These are phyloP conservation scores for Ophiosphaerella korrae DNA, from an alignment of 2,329 filamentous ascomycete species.

Conservation along the genomic window DNA sequence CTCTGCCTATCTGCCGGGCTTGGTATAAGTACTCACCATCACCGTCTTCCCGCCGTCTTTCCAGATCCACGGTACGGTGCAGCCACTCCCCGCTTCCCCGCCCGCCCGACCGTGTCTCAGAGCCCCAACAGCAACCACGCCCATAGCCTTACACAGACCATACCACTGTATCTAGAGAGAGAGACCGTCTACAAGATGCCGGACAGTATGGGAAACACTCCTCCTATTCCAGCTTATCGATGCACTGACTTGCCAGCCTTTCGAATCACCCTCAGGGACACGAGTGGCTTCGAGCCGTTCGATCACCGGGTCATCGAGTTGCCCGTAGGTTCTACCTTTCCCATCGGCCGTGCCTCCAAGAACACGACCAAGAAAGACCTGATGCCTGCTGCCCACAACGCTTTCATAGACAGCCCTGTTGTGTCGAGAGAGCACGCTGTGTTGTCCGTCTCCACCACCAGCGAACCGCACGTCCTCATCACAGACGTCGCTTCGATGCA, in stretches of 20 bases:
- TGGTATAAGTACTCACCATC: neutral
- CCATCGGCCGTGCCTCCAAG: constrained; percentile 52
- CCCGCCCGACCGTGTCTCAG: constrained; percentile 12
- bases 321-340: constrained; percentile 28
- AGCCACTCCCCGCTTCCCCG: constrained; percentile 6
- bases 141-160: neutral
- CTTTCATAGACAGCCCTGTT: constrained; percentile 72
- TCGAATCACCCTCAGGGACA: constrained; percentile 37
- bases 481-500: constrained; percentile 65
- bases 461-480: constrained; percentile 50
- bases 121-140: neutral
- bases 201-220: constrained; percentile 14
- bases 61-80: neutral
- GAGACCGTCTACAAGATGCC: constrained; percentile 11
- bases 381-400: constrained; percentile 58
- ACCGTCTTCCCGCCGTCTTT: neutral
- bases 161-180: neutral
- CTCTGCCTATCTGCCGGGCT: neutral
- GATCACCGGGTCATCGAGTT: constrained; percentile 39
- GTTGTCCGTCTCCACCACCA: constrained; percentile 31
- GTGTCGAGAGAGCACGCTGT: constrained; percentile 73
- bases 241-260: constrained; percentile 27
- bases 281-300: constrained; percentile 49
- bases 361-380: constrained; percentile 48
- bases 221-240: constrained; percentile 4